These are phyloP conservation scores for Nicotiana rustica DNA, from an alignment of 305 asterid genomes.

Conservation along the genomic window DNA sequence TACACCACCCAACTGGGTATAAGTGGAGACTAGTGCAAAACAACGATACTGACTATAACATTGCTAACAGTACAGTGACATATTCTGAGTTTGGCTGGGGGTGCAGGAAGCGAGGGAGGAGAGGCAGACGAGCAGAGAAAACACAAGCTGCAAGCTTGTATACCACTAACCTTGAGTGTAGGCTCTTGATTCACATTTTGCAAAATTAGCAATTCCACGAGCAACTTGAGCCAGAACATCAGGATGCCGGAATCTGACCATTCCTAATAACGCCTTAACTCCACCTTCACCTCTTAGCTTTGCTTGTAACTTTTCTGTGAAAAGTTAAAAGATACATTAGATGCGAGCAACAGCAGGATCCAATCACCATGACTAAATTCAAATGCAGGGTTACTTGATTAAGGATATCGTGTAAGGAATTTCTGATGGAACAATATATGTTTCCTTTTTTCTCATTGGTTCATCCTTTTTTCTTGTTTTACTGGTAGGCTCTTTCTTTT, in stretches of 20 bases:
- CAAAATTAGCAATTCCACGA: conserved; percentile 92
- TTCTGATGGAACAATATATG: conserved; percentile 12
- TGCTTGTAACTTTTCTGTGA: conserved; percentile 69
- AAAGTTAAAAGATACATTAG: conserved; percentile 20
- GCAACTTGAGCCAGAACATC: conserved; percentile 97
- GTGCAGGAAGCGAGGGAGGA: neutral
- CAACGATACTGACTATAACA: neutral
- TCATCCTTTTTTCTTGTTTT: conserved; percentile 12
- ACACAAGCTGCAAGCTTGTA: neutral
- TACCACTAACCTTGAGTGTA: conserved; percentile 68
- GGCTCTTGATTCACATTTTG: conserved; percentile 91
- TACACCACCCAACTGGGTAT: conserved; percentile 10
- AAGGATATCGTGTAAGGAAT: neutral
- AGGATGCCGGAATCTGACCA: conserved; percentile 85
- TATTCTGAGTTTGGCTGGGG: neutral
- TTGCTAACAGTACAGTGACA: conserved; percentile 6
- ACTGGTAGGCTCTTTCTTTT: neutral
- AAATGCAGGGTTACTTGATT: neutral
- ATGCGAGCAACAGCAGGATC: conserved; percentile 30
- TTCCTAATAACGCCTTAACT: conserved; percentile 75
- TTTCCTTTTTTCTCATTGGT: neutral
- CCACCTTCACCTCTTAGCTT: conserved; percentile 84
- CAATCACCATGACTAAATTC: neutral
- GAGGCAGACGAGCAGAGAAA: neutral
- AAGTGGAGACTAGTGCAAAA: conserved; percentile 6